These are phyloP conservation scores for Venturia nashicola DNA, from an alignment of 2,329 filamentous ascomycete species.

Conservation along the genomic window DNA sequence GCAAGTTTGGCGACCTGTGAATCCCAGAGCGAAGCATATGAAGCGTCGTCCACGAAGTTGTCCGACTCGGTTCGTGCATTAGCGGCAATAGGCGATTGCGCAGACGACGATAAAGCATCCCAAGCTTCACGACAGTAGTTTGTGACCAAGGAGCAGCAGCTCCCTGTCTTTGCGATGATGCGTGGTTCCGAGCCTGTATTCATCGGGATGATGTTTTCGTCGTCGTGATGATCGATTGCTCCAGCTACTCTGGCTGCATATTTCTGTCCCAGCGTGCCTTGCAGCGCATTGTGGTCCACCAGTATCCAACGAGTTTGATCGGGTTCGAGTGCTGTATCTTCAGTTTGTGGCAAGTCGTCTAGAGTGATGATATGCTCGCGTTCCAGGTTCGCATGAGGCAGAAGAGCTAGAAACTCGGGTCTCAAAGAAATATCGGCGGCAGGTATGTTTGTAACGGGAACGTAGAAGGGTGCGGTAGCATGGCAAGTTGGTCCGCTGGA, in stretches of 20 bases:
- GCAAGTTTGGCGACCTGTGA: slow-evolving; percentile 51
- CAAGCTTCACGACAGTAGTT: slow-evolving; percentile 46
- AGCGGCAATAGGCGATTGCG: slow-evolving; percentile 28
- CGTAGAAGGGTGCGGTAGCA: slow-evolving; percentile 37
- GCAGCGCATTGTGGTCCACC: slow-evolving; percentile 68
- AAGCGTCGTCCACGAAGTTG: slow-evolving; percentile 21
- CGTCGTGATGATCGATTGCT: slow-evolving; percentile 68
- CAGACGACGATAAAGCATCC: slow-evolving; percentile 35
- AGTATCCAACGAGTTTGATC: slow-evolving; percentile 57
- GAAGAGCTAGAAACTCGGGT: slow-evolving; percentile 57
- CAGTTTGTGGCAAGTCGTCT: slow-evolving; percentile 42
- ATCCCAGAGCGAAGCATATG: slow-evolving; percentile 32
- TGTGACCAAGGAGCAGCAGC: slow-evolving; percentile 59
- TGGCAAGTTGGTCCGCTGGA: slow-evolving; percentile 21
- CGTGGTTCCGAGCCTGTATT: slow-evolving; percentile 40
- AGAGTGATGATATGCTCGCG: slow-evolving; percentile 53
- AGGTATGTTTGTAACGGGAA: slow-evolving; percentile 62
- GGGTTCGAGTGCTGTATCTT: slow-evolving; percentile 33
- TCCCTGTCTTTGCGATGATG: slow-evolving; percentile 55
- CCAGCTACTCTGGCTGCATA: slow-evolving; percentile 46
- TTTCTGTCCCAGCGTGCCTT: slow-evolving; percentile 44
- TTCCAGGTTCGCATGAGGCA: slow-evolving; percentile 47
- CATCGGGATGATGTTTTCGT: slow-evolving; percentile 46
- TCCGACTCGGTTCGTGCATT: slow-evolving; percentile 26
- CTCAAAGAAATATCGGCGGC: slow-evolving; percentile 57